Evolutionary conservation across 192 early-diverging fungal species (phyloP), one percentile per base, ranked within the genome.

Genomic region (Backusella australiensis): DNA sequence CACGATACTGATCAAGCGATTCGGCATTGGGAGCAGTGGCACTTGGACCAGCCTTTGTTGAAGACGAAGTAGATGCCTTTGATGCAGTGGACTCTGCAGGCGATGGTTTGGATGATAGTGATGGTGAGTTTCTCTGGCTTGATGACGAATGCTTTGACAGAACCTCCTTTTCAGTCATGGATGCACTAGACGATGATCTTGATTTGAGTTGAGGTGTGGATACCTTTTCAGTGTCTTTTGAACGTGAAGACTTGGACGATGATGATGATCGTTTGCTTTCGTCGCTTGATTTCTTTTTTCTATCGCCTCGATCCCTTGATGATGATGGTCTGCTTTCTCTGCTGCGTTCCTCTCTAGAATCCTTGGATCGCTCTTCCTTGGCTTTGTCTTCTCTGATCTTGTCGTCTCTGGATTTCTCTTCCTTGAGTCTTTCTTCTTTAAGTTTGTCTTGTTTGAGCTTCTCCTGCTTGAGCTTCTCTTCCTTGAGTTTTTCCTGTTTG

Each of bases 21-120:
- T 78, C 76, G 1, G 76, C 76, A 72, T 77, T 67, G 4, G 52
- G 38, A 34, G 76, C 76, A 65, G 76, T 77, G 1, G 76, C 76
- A 11, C 36, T 65, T 39, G 23, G 63, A 29, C 38, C 23, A 65
- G 11, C 19, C 26, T 26, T 41, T 6, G 12, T 46, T n/a, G 41
- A 39, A 11, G 34, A 23, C 11, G 53, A n/a, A 1, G 68, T 34
- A 4, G 75, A 32, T 38, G 34, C 9, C 17, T 46, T 53, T 49
- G 44, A 34, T 34, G 67, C 67, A 38, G 38, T 38, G 11, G 67
- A 38, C 7, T 34, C 67, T 38, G 67, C n/a, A 3, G 67, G 34
- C 19, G 34, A 36, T 38, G 35, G 35, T 23, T 35, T 68, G 5
- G 67, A 36, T 68, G 67, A 17, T 8, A 36, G 6, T 0, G 32